A percentile compares a stretch with the other conserved stretches of the same genome.
Conservation (phyloP, 2,329 filamentous ascomycete genomes). For the Pseudofabraea citricarpa region DNA sequence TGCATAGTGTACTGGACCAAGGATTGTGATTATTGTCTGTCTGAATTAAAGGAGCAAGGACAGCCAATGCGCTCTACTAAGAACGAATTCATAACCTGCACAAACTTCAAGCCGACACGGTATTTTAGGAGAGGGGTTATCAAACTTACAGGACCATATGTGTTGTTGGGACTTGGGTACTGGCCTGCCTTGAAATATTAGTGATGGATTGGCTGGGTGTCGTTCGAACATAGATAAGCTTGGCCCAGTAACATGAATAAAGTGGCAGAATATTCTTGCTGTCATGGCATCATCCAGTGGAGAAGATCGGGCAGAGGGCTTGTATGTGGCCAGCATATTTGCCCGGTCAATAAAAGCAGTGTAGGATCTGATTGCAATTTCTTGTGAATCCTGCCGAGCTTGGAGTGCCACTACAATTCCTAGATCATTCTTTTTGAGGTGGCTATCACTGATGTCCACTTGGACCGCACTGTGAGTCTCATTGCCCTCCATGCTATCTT, state of each 20-base stretch:
- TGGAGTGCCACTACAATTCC: slow-evolving; percentile 24
- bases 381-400: slow-evolving; percentile 21
- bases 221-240: slow-evolving; percentile 85
- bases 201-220: slow-evolving; percentile 67
- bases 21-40: too few relatives aligned
- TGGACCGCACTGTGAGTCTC: slow-evolving; percentile 35
- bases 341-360: slow-evolving; percentile 37
- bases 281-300: slow-evolving; percentile 78
- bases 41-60: too few relatives aligned
- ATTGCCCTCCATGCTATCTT: slow-evolving; percentile 58
- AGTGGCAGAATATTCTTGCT: slow-evolving; percentile 83
- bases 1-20: too few relatives aligned
- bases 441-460: slow-evolving; percentile 32
- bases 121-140: too few relatives aligned
- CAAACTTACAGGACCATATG: slow-evolving; percentile 59
- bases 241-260: slow-evolving; percentile 82
- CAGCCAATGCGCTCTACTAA: too few relatives aligned
- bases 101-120: too few relatives aligned
- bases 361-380: slow-evolving; percentile 37
- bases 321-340: slow-evolving; percentile 58
- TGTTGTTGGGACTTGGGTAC: slow-evolving; percentile 61
- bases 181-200: slow-evolving; percentile 56
- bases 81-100: too few relatives aligned
- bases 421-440: slow-evolving; percentile 24
- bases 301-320: slow-evolving; percentile 58